Percentiles rank a stretch among this genome's conserved stretches.
Conservation (phyloP, 129 eudicot species). For the Logfia minima region DNA sequence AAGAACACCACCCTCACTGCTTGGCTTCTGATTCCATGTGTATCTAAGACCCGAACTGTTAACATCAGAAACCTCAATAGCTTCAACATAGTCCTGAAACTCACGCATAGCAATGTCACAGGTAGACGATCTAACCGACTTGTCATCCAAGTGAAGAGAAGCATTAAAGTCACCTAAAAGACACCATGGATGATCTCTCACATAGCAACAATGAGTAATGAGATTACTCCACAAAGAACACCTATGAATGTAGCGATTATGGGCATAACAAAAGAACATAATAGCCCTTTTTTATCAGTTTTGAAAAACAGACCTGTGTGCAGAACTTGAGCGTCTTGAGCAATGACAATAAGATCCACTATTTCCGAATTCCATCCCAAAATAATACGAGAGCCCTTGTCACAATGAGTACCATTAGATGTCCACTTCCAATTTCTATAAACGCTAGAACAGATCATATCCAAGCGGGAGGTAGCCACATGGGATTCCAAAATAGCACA, state of each 20-base stretch:
- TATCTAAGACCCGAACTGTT: too few relatives aligned
- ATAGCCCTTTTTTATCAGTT: too few relatives aligned
- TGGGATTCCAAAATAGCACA: background rate
- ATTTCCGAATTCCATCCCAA: background rate
- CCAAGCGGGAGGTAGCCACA: background rate
- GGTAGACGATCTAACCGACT: too few relatives aligned
- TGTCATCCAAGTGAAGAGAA: too few relatives aligned
- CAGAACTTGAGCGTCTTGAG: background rate
- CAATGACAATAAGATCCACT: background rate
- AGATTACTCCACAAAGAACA: too few relatives aligned
- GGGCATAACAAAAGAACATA: background rate
- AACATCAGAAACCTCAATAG: too few relatives aligned
- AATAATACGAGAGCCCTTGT: background rate
- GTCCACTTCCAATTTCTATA: background rate
- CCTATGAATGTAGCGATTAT: too few relatives aligned
- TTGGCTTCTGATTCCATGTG: background rate
- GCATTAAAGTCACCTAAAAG: too few relatives aligned
- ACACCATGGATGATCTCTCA: background rate
- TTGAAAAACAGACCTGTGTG: background rate
- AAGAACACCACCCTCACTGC: background rate
- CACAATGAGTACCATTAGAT: background rate
- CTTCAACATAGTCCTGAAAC: too few relatives aligned
- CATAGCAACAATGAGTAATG: too few relatives aligned
- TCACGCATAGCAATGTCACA: too few relatives aligned
- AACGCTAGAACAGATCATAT: rapidly evolving